Conservation (phyloP, 2,329 filamentous ascomycete genomes). For the Hymenoscyphus infarciens region DNA sequence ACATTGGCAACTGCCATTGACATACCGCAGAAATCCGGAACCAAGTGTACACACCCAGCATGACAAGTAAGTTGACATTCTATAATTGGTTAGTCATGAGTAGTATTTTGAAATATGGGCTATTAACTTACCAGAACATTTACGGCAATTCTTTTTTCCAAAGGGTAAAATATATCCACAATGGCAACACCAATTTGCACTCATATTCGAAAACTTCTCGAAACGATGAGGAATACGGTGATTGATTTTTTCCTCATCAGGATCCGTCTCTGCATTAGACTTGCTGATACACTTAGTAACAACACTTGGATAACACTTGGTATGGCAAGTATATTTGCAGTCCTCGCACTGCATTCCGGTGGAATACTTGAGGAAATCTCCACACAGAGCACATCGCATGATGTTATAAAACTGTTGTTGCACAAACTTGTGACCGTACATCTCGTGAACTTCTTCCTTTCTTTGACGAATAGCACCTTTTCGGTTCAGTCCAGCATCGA, state of each 20-base stretch:
- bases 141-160: slow-evolving; percentile 90
- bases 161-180: slow-evolving; percentile 95
- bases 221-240: slow-evolving; percentile 98
- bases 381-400: slow-evolving; percentile 97
- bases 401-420: slow-evolving; percentile 99
- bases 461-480: slow-evolving; percentile 96
- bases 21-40: slow-evolving; percentile 99
- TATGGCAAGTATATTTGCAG: slow-evolving; percentile 99
- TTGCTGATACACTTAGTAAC: slow-evolving; percentile 99
- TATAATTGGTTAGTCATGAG: slow-evolving; percentile 37
- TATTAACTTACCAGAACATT: slow-evolving; percentile 70
- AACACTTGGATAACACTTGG: slow-evolving; percentile 93
- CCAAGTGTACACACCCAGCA: slow-evolving; percentile 85
- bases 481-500: slow-evolving; percentile 86
- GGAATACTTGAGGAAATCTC: slow-evolving; percentile 97
- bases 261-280: slow-evolving; percentile 96
- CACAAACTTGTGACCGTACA: slow-evolving; percentile 98
- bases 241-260: slow-evolving; percentile 99
- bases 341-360: slow-evolving; percentile 99
- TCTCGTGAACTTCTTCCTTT: slow-evolving; percentile 97
- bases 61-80: slow-evolving; percentile 94
- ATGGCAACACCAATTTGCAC: slow-evolving; percentile 98
- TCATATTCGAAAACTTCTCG: slow-evolving; percentile 93
- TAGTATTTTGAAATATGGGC: neutral
- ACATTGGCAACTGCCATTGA: slow-evolving; percentile 96